These are phyloP conservation scores for Marsdenia floribunda DNA, from an alignment of 257 asterid species.

Conservation along the genomic window DNA sequence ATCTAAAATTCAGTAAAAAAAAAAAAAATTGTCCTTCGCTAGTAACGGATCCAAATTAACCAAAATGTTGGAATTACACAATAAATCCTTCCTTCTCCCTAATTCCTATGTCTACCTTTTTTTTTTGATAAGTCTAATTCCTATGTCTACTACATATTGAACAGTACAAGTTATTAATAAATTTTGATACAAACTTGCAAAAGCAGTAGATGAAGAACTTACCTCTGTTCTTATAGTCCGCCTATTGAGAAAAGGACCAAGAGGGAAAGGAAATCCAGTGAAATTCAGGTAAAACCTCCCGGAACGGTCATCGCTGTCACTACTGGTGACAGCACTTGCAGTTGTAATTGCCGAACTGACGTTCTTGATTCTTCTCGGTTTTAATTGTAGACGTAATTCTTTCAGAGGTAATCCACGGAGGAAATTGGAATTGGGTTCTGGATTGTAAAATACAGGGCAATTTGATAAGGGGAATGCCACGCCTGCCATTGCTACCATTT, in stretches of 20 bases:
- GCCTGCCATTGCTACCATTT: conserved; percentile 42
- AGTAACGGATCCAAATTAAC: not conserved
- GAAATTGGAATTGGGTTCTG: conserved; percentile 37
- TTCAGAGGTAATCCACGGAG: conserved; percentile 39
- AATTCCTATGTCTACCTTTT: too few species aligned
- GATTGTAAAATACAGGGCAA: conserved; percentile 23
- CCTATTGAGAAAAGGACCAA: conserved; percentile 93
- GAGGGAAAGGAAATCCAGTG: conserved; percentile 95
- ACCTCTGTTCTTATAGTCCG: conserved; percentile 81
- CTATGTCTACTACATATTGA: not conserved
- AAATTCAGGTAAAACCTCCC: conserved; percentile 81
- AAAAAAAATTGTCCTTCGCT: too few species aligned
- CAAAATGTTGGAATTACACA: not conserved
- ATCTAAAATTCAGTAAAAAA: not conserved
- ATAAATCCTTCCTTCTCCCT: not conserved
- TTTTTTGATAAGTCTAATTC: too few species aligned
- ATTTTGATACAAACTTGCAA: not conserved
- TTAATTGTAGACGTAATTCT: conserved; percentile 34
- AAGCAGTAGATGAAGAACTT: conserved; percentile 8
- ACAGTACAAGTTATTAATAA: not conserved
- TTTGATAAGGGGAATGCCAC: conserved; percentile 44
- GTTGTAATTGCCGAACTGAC: conserved; percentile 45
- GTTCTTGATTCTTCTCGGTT: conserved; percentile 42
- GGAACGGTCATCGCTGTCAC: conserved; percentile 22
- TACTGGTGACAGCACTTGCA: conserved; percentile 25